Evolutionary conservation across 768 basidiomycete genomes (phyloP).

Genomic region (Crepidotus variabilis): DNA sequence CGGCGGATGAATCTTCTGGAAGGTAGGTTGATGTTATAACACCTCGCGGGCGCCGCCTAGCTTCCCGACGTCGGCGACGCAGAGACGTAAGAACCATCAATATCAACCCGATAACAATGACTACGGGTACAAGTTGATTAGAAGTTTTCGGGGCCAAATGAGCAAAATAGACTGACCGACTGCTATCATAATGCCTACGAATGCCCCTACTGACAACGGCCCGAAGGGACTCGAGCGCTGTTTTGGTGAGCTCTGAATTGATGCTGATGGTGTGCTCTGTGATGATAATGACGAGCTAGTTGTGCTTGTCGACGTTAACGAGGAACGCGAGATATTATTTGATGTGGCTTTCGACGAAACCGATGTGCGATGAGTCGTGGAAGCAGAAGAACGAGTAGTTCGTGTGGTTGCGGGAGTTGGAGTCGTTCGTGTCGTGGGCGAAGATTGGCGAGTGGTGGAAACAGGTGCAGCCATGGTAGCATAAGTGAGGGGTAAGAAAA

Average conservation of each 20-base stretch:
- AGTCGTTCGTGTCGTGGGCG: neutral
- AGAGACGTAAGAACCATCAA: neutral
- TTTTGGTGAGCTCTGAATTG: neutral
- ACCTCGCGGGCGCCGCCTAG: constrained; percentile 14
- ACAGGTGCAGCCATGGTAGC: neutral
- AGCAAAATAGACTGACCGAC: neutral
- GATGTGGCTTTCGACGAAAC: neutral
- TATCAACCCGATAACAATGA: neutral
- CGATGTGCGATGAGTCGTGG: too few species aligned
- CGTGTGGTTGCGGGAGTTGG: neutral
- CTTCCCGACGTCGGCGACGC: neutral
- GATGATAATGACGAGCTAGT: neutral
- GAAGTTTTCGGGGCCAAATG: neutral
- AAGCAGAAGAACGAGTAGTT: neutral
- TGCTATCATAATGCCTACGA: neutral
- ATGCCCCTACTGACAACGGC: neutral
- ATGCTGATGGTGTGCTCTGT: neutral
- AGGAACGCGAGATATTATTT: too few species aligned
- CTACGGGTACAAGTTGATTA: neutral
- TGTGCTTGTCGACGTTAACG: neutral
- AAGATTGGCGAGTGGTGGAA: too few species aligned
- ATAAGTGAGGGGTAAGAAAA: neutral
- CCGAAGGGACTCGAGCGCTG: neutral
- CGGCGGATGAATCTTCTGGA: neutral
- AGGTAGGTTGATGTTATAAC: constrained; percentile 1